A percentile compares a stretch with the other conserved stretches of the same genome.
phyloP scores from a whole-genome alignment of 768 basidiomycete species.

The Galerina marginata region DNA sequence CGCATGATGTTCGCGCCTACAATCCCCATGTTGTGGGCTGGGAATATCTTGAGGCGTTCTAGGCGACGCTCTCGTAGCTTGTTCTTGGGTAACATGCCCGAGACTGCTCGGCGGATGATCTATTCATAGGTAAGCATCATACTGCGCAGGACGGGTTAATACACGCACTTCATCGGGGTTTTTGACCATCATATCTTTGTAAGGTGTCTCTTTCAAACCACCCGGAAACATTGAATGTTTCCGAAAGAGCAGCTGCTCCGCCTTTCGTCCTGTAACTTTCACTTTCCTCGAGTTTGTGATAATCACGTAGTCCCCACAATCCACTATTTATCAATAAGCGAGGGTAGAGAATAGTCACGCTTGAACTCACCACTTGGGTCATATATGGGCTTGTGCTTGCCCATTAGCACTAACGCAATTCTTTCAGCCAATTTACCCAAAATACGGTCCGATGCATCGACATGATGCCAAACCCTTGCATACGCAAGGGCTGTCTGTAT shows the following conservation, averaged over 20 bases:
- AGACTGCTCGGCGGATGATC: constrained; percentile 96
- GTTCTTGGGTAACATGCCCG: constrained; percentile 99
- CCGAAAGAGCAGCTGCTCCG: constrained; percentile 83
- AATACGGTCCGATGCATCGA: constrained; percentile 88
- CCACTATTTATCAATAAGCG: constrained; percentile 55
- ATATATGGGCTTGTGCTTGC: constrained; percentile 98
- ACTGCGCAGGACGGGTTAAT: background rate
- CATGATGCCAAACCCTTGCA: constrained; percentile 95
- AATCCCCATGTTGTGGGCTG: constrained; percentile 77
- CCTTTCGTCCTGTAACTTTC: constrained; percentile 89
- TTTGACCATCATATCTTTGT: constrained; percentile 79
- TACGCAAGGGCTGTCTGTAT: constrained; percentile 91
- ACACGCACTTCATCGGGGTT: constrained; percentile 86
- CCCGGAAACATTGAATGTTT: constrained; percentile 94
- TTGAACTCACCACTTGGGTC: constrained; percentile 79
- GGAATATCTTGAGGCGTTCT: constrained; percentile 88
- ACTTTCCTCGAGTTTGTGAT: constrained; percentile 89
- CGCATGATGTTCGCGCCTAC: constrained; percentile 78
- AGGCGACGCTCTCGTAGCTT: constrained; percentile 89
- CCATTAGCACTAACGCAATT: constrained; percentile 96
- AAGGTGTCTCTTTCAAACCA: constrained; percentile 90
- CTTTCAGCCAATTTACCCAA: constrained; percentile 93
- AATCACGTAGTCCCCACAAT: constrained; percentile 97
- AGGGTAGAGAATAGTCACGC: background rate
- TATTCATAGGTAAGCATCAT: constrained; percentile 33